Evolutionary conservation across 1,284 basidiomycete species (phyloP).

Genomic region (Golubevia sp.): DNA sequence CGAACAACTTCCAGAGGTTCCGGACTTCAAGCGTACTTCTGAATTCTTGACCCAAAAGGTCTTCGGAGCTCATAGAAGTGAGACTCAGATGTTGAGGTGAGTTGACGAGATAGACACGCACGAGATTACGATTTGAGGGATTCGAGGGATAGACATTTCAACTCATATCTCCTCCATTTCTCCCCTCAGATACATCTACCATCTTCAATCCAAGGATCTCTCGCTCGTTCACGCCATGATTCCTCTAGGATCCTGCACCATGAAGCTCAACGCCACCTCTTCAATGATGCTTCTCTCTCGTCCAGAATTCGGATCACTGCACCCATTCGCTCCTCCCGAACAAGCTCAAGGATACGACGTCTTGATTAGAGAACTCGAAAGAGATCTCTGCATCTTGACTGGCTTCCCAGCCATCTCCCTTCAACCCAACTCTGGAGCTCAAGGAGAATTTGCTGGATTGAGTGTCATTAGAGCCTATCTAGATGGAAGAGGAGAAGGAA

Average conservation of each 20-base stretch:
- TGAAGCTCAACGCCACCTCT: conserved; percentile 62
- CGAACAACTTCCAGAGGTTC: conserved; percentile 31
- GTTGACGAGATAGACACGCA: not conserved
- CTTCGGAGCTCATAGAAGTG: conserved; percentile 87
- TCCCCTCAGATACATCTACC: conserved; percentile 71
- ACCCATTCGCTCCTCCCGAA: conserved; percentile 53
- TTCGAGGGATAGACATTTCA: not conserved
- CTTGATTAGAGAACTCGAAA: conserved; percentile 51
- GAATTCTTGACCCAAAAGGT: conserved; percentile 82
- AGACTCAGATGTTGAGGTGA: conserved; percentile 93
- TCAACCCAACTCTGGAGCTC: conserved; percentile 59
- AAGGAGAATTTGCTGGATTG: conserved; percentile 59
- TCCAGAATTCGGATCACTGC: conserved; percentile 45
- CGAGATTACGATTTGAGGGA: not conserved
- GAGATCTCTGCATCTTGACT: conserved; percentile 50
- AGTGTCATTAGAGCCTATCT: conserved; percentile 56
- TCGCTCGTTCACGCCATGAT: conserved; percentile 96
- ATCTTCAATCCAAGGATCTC: conserved; percentile 90
- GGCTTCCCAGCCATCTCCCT: conserved; percentile 57
- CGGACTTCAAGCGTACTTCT: conserved; percentile 72
- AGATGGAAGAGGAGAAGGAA: conserved; percentile 45
- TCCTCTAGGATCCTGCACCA: conserved; percentile 76
- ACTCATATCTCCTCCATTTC: not conserved
- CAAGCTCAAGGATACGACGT: conserved; percentile 54
- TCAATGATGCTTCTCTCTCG: conserved; percentile 55